Evolutionary conservation across 2,329 filamentous ascomycete species (phyloP).

Genomic region (Xylaria digitata): DNA sequence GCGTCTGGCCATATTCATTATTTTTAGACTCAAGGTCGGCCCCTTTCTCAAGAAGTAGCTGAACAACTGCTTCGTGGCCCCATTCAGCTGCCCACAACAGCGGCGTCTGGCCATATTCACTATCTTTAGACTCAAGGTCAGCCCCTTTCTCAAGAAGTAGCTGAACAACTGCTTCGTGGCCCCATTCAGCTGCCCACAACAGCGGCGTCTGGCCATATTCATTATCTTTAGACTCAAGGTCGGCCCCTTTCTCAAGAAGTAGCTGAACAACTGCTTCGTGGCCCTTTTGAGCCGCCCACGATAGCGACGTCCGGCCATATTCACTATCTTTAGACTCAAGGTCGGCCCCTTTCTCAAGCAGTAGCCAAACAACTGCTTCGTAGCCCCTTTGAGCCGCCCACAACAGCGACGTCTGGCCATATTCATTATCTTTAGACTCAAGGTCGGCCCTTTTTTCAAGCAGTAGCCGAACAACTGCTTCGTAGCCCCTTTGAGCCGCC

Average conservation of each 20-base stretch:
- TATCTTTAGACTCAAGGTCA: not conserved
- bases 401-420: not conserved
- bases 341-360: not conserved
- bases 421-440: not conserved
- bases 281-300: not conserved
- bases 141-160: constrained; percentile 11
- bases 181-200: not conserved
- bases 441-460: not conserved
- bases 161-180: not conserved
- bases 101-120: not conserved
- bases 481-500: not conserved
- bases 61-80: not conserved
- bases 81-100: not conserved
- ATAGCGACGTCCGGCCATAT: not conserved
- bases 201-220: not conserved
- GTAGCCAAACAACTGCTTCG: not conserved
- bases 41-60: not conserved
- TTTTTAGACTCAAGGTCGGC: constrained; percentile 3
- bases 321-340: not conserved
- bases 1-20: not conserved
- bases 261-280: not conserved
- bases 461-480: not conserved
- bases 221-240: not conserved
- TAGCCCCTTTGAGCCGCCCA: not conserved
- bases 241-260: not conserved